A percentile compares a stretch with the other conserved stretches of the same genome.
Evolutionary conservation across 176 grass and related monocot genomes (phyloP).

Genomic region (Areca catechu): DNA sequence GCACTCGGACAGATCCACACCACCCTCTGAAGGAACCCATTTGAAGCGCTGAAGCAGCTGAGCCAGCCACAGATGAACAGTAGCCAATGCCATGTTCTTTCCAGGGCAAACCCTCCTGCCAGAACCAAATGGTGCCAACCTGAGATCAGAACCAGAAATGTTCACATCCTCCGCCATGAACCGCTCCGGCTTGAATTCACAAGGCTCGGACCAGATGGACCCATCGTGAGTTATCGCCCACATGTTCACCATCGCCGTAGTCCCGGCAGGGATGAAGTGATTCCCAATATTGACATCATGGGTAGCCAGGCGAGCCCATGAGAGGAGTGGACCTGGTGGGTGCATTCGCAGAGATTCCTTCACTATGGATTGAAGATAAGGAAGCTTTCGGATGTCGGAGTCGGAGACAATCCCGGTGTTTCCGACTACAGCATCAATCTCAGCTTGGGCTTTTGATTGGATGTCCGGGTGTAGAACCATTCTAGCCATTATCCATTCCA

Average conservation of each 20-base stretch:
- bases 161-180: constrained; percentile 60
- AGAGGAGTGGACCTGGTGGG: constrained; percentile 72
- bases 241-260: constrained; percentile 93
- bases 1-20: constrained; percentile 60
- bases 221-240: constrained; percentile 75
- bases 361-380: constrained; percentile 52
- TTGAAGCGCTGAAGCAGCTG: constrained; percentile 49
- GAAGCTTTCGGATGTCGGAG: constrained; percentile 39
- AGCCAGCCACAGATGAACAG: constrained; percentile 56
- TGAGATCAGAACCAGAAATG: constrained; percentile 55
- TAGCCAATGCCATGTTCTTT: constrained; percentile 54
- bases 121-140: constrained; percentile 61
- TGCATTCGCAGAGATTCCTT: constrained; percentile 82
- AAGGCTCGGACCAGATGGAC: constrained; percentile 38
- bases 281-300: constrained; percentile 49
- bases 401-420: constrained; percentile 22
- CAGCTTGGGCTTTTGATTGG: constrained; percentile 51
- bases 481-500: constrained; percentile 80
- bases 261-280: constrained; percentile 56
- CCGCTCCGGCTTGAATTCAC: constrained; percentile 47
- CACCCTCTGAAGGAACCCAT: constrained; percentile 21
- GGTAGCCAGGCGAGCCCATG: constrained; percentile 66
- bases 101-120: constrained; percentile 68
- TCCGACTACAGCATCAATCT: constrained; percentile 44
- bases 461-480: constrained; percentile 73